Evolutionary conservation across 306 rosid species (phyloP).

Genomic region (Prunus fruticosa): DNA sequence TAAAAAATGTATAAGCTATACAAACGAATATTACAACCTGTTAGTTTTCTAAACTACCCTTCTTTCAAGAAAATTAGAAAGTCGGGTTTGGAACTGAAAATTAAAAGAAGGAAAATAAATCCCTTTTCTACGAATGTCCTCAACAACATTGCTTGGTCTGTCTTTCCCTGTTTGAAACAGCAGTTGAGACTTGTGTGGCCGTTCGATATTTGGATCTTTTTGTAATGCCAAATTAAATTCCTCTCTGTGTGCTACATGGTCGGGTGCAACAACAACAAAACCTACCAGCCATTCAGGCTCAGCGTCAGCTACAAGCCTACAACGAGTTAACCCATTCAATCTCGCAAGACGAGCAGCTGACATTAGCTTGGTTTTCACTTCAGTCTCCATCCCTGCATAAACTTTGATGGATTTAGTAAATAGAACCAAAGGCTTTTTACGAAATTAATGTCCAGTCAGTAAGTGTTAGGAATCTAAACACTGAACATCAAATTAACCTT

Average conservation of each 20-base stretch:
- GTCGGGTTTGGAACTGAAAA: background rate
- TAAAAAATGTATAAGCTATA: background rate
- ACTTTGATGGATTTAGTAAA: background rate
- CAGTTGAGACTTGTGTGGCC: background rate
- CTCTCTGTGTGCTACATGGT: background rate
- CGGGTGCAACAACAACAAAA: background rate
- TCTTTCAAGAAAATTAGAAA: slow-evolving; percentile 6
- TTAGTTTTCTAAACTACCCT: background rate
- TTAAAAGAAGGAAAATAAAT: background rate
- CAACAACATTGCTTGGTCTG: background rate
- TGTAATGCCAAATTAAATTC: background rate
- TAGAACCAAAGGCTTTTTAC: no score
- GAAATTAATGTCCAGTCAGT: no score
- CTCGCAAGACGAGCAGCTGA: background rate
- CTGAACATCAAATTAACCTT: slow-evolving; percentile 9
- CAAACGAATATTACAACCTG: background rate
- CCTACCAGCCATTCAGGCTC: background rate
- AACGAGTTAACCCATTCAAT: background rate
- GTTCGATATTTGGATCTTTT: background rate
- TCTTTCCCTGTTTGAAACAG: background rate
- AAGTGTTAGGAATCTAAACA: background rate
- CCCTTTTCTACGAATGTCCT: background rate
- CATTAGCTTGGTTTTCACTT: background rate
- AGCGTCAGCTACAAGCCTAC: background rate
- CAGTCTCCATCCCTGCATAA: background rate